Base-by-base conservation (phyloP, 805 yeast genomes). In the Wickerhamomyces bisporus region DNA sequence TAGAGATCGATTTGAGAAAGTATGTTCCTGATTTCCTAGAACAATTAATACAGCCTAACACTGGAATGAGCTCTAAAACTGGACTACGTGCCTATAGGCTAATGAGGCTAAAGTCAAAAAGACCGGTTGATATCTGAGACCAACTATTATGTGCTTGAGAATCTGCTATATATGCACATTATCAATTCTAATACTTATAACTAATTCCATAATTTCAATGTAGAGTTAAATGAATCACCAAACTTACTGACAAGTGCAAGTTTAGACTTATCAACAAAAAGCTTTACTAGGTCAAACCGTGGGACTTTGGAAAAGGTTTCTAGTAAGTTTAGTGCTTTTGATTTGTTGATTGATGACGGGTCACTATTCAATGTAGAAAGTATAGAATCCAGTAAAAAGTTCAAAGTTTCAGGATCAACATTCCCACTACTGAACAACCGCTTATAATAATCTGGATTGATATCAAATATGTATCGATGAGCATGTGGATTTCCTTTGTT, bases 341-440 rank as follows among this genome's bases (percentile, higher is more conserved):
- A 4, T 3, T 24, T 10, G 7, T 30, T 34, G 14, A 20, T 19
- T 8, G 6, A 3, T 4, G 35, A n/a, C 6, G 25, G 6, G 2
- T 27, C 19, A 6, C 23, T 17, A 12, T 31, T 28, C 10, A 47
- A 13, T 0, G n/a, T 15, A 17, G 35, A 27, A 3, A 38, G 21
- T 1, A 46, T 53, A 0, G 81, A 71, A 21, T 70, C 73, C 8
- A 77, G 34, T 39, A 63, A 70, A 41, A 74, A 69, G n/a, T 60
- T 61, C 7, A 78, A 53, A 41, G 72, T 66, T 11, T 67, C 71
- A 0, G 69, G 47, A 27, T 78, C 84, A 1, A 79, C 52, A 1
- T 79, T 80, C 9, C 70, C 64, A 4, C 49, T 38, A 7, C 52
- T 47, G 39, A 73, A 77, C 2, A 70, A 42, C 10, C 49, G 47